These are phyloP conservation scores for Exophiala oligosperma DNA, from an alignment of 2,329 filamentous ascomycete genomes.

Conservation along the genomic window DNA sequence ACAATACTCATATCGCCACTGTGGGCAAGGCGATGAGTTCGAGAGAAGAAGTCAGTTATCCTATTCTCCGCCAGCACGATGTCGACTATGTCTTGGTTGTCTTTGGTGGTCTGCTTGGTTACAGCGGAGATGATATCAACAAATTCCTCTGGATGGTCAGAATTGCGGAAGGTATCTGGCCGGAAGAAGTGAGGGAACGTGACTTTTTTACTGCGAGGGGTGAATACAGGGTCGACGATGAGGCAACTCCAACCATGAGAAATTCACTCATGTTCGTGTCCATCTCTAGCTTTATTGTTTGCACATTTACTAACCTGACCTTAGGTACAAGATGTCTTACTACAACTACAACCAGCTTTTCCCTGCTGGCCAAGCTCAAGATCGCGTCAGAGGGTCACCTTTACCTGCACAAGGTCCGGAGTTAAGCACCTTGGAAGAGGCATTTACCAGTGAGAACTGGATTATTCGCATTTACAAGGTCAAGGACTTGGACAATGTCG, in stretches of 20 bases:
- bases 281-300: not conserved
- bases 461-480: constrained; percentile 99
- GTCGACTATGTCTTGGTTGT: constrained; percentile 98
- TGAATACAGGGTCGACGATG: constrained; percentile 92
- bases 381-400: constrained; percentile 79
- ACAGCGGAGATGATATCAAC: constrained; percentile 98
- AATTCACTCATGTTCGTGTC: constrained; percentile 92
- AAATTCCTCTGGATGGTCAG: constrained; percentile 99
- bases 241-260: constrained; percentile 94
- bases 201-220: constrained; percentile 92
- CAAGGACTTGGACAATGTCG: constrained; percentile 96
- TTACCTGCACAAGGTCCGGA: constrained; percentile 83
- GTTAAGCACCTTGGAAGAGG: constrained; percentile 89
- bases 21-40: constrained; percentile 99
- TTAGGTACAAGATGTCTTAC: constrained; percentile 99
- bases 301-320: constrained; percentile 26
- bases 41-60: constrained; percentile 95
- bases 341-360: constrained; percentile 94
- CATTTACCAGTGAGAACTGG: constrained; percentile 99
- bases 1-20: constrained; percentile 99
- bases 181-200: constrained; percentile 96
- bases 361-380: constrained; percentile 83
- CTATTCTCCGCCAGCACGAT: constrained; percentile 97
- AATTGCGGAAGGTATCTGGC: constrained; percentile 99
- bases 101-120: constrained; percentile 92